phyloP scores from a whole-genome alignment of 192 early-diverging fungal genomes.

The Umbelopsis vinacea region DNA sequence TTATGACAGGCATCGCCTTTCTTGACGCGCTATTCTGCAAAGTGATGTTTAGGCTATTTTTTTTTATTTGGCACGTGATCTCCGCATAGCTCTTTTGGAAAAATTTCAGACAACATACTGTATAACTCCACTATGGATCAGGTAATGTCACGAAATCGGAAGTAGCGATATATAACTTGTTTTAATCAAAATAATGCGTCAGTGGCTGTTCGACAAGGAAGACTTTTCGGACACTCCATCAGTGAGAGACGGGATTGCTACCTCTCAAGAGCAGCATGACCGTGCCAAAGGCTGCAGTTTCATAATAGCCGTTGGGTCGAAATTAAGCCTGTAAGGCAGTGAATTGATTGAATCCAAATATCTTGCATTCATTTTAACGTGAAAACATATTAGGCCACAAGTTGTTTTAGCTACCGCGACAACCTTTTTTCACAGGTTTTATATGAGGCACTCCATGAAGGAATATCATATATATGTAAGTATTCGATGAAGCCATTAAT shows the following conservation, averaged over 20 bases:
- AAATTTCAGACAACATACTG: not conserved
- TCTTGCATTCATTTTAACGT: not conserved
- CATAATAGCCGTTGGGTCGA: constrained; percentile 52
- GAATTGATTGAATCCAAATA: not conserved
- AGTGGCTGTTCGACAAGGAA: constrained; percentile 57
- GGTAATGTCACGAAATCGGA: not conserved
- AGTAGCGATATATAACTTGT: not conserved
- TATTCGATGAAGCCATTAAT: not conserved
- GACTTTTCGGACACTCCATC: constrained; percentile 59
- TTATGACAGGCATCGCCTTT: no score
- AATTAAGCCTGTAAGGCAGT: constrained; percentile 46
- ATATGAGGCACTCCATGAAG: constrained; percentile 71
- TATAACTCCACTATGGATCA: constrained; percentile 12
- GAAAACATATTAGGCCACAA: constrained; percentile 48
- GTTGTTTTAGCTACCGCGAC: constrained; percentile 63
- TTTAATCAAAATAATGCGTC: not conserved
- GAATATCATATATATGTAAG: constrained; percentile 70
- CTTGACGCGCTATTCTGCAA: no score
- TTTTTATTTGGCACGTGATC: no score
- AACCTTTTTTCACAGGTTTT: constrained; percentile 77
- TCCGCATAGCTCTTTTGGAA: no score
- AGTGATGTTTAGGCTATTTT: no score
- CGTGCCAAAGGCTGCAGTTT: constrained; percentile 57
- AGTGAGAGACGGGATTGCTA: constrained; percentile 51
- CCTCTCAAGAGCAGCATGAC: constrained; percentile 59